These are phyloP conservation scores for Scutellaria galericulata DNA, from an alignment of 257 asterid genomes.

Conservation along the genomic window DNA sequence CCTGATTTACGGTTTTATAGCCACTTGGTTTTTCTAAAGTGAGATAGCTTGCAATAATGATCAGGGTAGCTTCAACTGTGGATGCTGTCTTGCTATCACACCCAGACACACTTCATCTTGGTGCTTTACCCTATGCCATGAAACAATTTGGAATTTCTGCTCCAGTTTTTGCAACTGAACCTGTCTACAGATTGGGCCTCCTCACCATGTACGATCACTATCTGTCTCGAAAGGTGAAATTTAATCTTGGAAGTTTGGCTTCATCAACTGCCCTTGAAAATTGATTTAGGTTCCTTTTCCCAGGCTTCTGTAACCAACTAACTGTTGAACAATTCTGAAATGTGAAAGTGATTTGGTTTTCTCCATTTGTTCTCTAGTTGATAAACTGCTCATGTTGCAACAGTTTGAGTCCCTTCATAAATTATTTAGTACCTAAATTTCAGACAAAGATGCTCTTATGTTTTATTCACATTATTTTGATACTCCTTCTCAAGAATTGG, in stretches of 20 bases:
- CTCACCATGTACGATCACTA: slow-evolving; percentile 95
- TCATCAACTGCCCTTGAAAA: slow-evolving; percentile 25
- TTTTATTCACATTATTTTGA: background rate
- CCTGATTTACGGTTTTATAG: slow-evolving; percentile 11
- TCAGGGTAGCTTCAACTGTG: slow-evolving; percentile 92
- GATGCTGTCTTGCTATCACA: slow-evolving; percentile 97
- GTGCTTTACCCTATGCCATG: slow-evolving; percentile 95
- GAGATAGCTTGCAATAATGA: slow-evolving; percentile 34
- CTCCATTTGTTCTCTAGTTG: background rate
- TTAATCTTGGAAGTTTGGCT: slow-evolving; percentile 28
- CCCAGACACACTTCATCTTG: slow-evolving; percentile 94
- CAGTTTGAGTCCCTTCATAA: background rate
- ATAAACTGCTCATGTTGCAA: background rate
- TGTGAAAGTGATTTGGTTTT: slow-evolving; percentile 28
- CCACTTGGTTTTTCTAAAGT: slow-evolving; percentile 32
- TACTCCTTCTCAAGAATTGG: slow-evolving; percentile 7
- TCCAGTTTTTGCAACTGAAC: slow-evolving; percentile 93
- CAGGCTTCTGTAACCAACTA: slow-evolving; percentile 17
- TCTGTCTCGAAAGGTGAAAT: slow-evolving; percentile 89
- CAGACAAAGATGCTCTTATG: background rate
- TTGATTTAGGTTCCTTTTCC: slow-evolving; percentile 29
- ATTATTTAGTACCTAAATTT: background rate
- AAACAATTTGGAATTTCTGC: slow-evolving; percentile 83
- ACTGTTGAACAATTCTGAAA: background rate
- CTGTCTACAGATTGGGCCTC: slow-evolving; percentile 92